These are phyloP conservation scores for Candida maltosa DNA, from an alignment of 805 yeast genomes.

Conservation along the genomic window DNA sequence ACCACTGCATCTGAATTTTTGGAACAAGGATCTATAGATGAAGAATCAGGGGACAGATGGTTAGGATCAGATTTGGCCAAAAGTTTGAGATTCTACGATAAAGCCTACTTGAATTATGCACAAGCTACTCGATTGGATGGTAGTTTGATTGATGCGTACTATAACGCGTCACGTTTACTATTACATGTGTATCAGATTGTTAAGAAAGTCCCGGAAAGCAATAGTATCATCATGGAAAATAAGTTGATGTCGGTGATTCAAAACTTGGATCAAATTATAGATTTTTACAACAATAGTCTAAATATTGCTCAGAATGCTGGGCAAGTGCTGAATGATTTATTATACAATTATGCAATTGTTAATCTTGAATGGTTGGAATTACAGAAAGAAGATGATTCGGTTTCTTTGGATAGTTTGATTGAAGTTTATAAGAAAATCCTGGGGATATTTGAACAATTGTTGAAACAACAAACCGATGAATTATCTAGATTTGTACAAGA, in stretches of 20 bases:
- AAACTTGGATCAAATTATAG: conserved; percentile 29
- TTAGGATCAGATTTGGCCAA: conserved; percentile 61
- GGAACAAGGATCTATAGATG: conserved; percentile 57
- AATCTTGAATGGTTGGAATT: conserved; percentile 46
- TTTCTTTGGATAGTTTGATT: conserved; percentile 13
- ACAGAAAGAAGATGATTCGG: conserved; percentile 17
- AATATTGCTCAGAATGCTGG: conserved; percentile 12
- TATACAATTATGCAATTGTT: conserved; percentile 45
- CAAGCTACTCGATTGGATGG: conserved; percentile 25
- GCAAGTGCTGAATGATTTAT: conserved; percentile 37
- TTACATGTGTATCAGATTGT: conserved; percentile 56
- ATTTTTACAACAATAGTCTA: conserved; percentile 38
- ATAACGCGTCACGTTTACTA: conserved; percentile 57
- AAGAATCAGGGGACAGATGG: conserved; percentile 80
- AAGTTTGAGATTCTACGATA: conserved; percentile 60
- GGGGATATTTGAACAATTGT: conserved; percentile 20
- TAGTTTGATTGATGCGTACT: conserved; percentile 44
- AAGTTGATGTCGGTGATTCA: conserved; percentile 46
- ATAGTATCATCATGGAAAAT: too few species aligned
- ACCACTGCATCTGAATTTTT: conserved; percentile 50
- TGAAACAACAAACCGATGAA: conserved; percentile 22
- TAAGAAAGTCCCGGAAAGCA: too few species aligned
- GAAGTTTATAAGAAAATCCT: conserved; percentile 14
- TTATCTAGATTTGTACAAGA: conserved; percentile 26
- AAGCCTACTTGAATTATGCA: conserved; percentile 46